A percentile compares a stretch with the other conserved stretches of the same genome.
Evolutionary conservation across 352 stramenopile species (phyloP).

Genomic region (Pythium diclinum): DNA sequence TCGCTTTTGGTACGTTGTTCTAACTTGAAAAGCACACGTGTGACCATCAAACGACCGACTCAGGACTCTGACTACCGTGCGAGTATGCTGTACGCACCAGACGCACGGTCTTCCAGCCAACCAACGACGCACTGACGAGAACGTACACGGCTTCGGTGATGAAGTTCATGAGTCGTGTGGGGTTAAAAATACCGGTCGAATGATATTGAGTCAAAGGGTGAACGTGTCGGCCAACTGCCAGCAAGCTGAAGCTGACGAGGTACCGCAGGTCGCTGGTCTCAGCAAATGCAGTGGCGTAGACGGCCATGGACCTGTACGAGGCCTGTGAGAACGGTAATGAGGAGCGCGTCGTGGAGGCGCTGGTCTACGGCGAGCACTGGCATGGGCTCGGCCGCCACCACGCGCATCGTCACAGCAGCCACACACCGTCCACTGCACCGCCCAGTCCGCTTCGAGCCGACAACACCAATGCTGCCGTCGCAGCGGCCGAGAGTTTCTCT

Average conservation of each 20-base stretch:
- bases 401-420: constrained; percentile 3
- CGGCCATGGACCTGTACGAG: constrained; percentile 71
- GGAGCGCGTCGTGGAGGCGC: constrained; percentile 72
- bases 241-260: neutral
- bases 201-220: neutral
- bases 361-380: constrained; percentile 42
- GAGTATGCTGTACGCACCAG: no score
- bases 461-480: constrained; percentile 4
- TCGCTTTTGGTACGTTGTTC: no score
- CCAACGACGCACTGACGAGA: no score
- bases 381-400: constrained; percentile 1
- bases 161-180: no score
- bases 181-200: neutral
- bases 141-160: no score
- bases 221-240: neutral
- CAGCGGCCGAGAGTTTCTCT: neutral
- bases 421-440: constrained; percentile 4
- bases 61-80: no score
- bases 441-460: neutral
- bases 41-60: no score
- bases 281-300: neutral
- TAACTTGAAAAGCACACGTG: no score
- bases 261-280: neutral
- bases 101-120: no score
- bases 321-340: constrained; percentile 83